Conservation (phyloP, 139 green algal species). For the Ettlia oleoabundans region DNA sequence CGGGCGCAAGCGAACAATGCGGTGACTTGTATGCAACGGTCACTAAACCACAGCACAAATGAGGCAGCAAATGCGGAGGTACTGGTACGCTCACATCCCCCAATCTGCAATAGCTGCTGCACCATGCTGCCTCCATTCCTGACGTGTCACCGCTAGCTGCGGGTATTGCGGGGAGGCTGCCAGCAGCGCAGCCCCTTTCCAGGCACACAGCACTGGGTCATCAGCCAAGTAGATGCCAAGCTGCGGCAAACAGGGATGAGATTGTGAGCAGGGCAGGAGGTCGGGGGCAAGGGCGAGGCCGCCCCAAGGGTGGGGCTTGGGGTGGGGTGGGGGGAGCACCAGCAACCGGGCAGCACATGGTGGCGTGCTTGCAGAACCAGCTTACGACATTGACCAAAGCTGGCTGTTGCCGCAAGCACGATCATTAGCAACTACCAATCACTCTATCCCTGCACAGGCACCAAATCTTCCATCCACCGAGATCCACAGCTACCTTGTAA, state of each 20-base stretch:
- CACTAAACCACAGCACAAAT: background rate
- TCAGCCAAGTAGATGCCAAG: constrained; percentile 44
- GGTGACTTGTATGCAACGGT: too few relatives aligned
- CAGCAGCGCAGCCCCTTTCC: constrained; percentile 66
- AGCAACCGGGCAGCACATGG: too few relatives aligned
- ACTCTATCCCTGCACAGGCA: background rate
- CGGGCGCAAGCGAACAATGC: too few relatives aligned
- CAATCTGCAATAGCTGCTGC: constrained; percentile 8
- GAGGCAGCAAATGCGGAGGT: background rate
- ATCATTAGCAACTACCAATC: too few relatives aligned
- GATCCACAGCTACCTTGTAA: constrained; percentile 48
- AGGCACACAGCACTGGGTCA: constrained; percentile 62
- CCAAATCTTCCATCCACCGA: background rate
- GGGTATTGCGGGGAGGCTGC: constrained; percentile 48
- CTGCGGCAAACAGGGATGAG: constrained; percentile 6
- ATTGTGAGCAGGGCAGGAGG: background rate
- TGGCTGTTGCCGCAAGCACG: too few relatives aligned
- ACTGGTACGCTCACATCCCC: background rate
- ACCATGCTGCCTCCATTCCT: constrained; percentile 68
- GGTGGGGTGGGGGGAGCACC: too few relatives aligned
- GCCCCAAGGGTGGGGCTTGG: background rate
- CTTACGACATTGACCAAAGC: too few relatives aligned
- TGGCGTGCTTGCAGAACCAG: too few relatives aligned
- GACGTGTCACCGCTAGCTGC: constrained; percentile 50
- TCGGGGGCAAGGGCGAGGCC: background rate